These are phyloP conservation scores for Kluyveromyces starmeri DNA, from an alignment of 805 yeast species.

Conservation along the genomic window DNA sequence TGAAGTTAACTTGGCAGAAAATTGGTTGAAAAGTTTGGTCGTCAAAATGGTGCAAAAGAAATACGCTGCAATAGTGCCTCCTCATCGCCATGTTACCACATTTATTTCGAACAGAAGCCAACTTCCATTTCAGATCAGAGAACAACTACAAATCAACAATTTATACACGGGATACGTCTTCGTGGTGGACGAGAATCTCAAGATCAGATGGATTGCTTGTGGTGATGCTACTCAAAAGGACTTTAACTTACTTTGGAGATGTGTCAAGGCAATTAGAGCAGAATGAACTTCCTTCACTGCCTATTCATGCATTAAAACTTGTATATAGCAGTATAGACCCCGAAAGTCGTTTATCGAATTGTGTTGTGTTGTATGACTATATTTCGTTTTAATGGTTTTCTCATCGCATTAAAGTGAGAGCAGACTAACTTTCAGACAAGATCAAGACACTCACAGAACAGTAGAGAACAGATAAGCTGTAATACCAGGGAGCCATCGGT, in stretches of 20 bases:
- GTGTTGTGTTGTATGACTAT: no score
- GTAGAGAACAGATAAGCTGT: no score
- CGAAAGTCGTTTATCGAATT: no score
- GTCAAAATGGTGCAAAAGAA: constrained; percentile 43
- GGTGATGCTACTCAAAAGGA: constrained; percentile 74
- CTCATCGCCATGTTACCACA: constrained; percentile 46
- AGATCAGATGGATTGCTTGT: constrained; percentile 85
- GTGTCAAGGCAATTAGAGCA: constrained; percentile 48
- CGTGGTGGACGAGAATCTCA: constrained; percentile 62
- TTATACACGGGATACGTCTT: constrained; percentile 77
- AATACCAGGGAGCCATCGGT: no score
- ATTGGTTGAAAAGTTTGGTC: constrained; percentile 55
- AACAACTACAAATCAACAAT: constrained; percentile 57
- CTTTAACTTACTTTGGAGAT: constrained; percentile 50
- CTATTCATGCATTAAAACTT: no score
- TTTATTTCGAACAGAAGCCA: constrained; percentile 56
- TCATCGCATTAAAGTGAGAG: no score
- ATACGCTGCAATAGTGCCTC: constrained; percentile 37
- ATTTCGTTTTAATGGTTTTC: no score
- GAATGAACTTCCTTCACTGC: no score
- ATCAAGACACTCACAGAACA: no score
- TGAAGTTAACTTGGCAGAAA: constrained; percentile 71
- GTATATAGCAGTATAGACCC: no score
- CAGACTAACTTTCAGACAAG: no score
- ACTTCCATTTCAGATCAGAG: constrained; percentile 48